Base-by-base conservation (phyloP, 2,329 filamentous ascomycete species). In the Didymella sp. region DNA sequence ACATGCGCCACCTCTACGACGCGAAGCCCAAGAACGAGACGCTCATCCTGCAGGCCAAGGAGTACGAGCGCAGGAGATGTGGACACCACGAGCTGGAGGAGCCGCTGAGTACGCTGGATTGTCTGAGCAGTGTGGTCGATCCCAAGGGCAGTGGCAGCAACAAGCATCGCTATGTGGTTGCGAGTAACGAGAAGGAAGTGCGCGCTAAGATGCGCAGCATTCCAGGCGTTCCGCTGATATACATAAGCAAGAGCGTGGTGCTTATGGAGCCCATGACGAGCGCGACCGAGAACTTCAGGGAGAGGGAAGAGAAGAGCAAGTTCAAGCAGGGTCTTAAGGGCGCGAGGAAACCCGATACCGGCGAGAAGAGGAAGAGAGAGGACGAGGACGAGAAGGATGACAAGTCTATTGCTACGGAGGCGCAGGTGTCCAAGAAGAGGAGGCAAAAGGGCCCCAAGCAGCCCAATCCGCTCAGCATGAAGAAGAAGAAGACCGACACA, bases 241-340 rank as follows among this genome's bases (percentile, higher is more conserved):
- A 94, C 73, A 89, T 94, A 63, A 87, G 87, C 62, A 82, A 89
- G 53, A 90, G 88, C 59, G 90, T 96, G 51, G 90, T 94, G 85
- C 87, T 89, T 52, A 82, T 90, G 80, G 86, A 90, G 75, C 89
- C 89, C 13, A 92, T 95, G 89, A 87, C 89, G 17, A 83, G 81
- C 35, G 83, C 83, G 51, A 90, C 87, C 15, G 84, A 83, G 35
- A 81, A 85, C 56, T 82, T 86, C 43, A 84, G 88, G 59, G 84
- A 88, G 48, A 81, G 81, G 57, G 89, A 90, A 60, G 91, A 95
- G 80, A 85, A 82, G 67, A 82, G 81, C 54, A 96, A 96, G 77
- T 90, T 93, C 69, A 84, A 87, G 62, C 82, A 84, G 17, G 90
- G 89, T 43, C 77, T 92, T 63, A 88, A 85, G 74, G 80, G 69